Evolutionary conservation across 1,284 basidiomycete species (phyloP).

Genomic region (Ustilago crameri): DNA sequence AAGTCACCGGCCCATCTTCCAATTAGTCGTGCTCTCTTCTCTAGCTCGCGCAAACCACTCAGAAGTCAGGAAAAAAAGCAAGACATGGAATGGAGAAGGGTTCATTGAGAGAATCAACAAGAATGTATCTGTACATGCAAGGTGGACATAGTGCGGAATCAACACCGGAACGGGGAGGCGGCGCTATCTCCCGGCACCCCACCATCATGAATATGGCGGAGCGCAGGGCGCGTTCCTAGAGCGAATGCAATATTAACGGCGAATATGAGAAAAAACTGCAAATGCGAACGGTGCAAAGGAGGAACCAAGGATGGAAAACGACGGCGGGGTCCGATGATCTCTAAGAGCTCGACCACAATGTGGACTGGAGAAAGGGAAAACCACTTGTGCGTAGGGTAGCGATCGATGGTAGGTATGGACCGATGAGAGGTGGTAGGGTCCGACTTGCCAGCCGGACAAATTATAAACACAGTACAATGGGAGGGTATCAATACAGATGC

Average conservation of each 20-base stretch:
- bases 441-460: constrained; percentile 21
- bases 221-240: constrained; percentile 2
- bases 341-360: background rate
- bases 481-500: constrained; percentile 43
- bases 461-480: constrained; percentile 41
- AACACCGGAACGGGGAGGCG: constrained; percentile 4
- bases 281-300: constrained; percentile 40
- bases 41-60: too few species aligned
- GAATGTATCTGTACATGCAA: constrained; percentile 32
- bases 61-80: too few species aligned
- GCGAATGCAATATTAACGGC: constrained; percentile 36
- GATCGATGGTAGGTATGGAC: constrained; percentile 29
- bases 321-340: constrained; percentile 3
- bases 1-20: too few species aligned
- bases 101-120: constrained; percentile 9
- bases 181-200: constrained; percentile 11
- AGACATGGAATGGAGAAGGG: constrained; percentile 3
- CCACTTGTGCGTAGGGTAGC: constrained; percentile 20
- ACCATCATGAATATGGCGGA: background rate
- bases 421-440: constrained; percentile 3
- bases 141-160: background rate
- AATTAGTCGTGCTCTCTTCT: too few species aligned
- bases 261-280: constrained; percentile 26
- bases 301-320: constrained; percentile 31
- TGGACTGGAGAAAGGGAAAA: background rate